Conservation (phyloP, 257 asterid genomes). For the Petunia secreta region DNA sequence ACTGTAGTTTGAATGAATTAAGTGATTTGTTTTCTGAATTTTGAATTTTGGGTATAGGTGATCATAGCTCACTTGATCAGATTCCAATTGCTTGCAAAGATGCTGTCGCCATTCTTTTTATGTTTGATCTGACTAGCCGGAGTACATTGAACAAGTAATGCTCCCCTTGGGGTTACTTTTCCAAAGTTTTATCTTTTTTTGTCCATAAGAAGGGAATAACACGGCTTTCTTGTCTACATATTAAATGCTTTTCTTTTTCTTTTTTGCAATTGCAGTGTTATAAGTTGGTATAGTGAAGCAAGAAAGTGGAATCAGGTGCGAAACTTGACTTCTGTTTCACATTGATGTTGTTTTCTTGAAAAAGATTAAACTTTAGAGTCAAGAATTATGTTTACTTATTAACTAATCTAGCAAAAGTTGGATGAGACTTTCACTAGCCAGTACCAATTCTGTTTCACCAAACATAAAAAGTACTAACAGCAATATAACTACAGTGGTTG, state of each 20-base stretch:
- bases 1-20: background rate
- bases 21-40: background rate
- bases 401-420: background rate
- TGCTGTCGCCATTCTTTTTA: constrained; percentile 80
- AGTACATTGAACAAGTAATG: constrained; percentile 69
- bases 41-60: constrained; percentile 47
- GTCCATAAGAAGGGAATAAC: no score
- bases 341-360: constrained; percentile 28
- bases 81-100: constrained; percentile 93
- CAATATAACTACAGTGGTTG: constrained; percentile 32
- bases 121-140: constrained; percentile 92
- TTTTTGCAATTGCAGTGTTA: constrained; percentile 54
- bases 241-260: background rate
- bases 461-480: background rate
- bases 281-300: constrained; percentile 80
- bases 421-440: constrained; percentile 4
- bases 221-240: background rate
- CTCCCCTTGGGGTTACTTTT: background rate
- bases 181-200: background rate
- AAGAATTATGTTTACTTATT: constrained; percentile 17
- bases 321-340: constrained; percentile 32
- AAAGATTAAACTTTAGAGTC: constrained; percentile 1
- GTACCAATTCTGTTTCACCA: constrained; percentile 21
- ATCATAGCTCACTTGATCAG: constrained; percentile 64
- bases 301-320: constrained; percentile 88